Evolutionary conservation across 2,329 filamentous ascomycete genomes (phyloP), one percentile per base, ranked within the genome.

Genomic region (Xylariaceae sp.): DNA sequence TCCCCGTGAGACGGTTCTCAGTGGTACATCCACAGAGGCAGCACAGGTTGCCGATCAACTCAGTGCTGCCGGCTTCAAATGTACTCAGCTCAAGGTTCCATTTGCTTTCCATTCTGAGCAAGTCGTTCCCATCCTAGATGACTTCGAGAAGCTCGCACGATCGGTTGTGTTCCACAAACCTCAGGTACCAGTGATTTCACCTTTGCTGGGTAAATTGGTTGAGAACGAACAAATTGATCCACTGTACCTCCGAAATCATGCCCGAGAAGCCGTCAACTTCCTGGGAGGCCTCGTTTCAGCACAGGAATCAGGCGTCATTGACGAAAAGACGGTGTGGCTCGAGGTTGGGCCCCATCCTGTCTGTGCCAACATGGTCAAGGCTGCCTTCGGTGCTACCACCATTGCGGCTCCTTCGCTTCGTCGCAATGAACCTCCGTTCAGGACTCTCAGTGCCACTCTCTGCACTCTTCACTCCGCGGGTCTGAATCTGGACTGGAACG

Each of bases 291-390:
- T 90, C 1, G 69, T 78, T 12, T 73, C 74, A 36, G 83, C 81
- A 7, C 76, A 82, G 60, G 71, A 78, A 44, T 71, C 75, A n/a
- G 78, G 77, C 52, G 66, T 77, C 14, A 80, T 87, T 42, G 76
- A 85, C 54, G 80, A 83, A 55, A 81, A 83, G 68, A 86, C 84
- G 6, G 75, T 83, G 30, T 89, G 82, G 80, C 71, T 90, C 48
- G 87, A 90, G 65, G 71, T 90, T 55, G 87, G 87, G n/a, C 85
- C 86, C 35, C 83, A 89, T 60, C 85, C 86, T 0, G 79, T 89
- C 12, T 86, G 81, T 66, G 76, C 77, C 40, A 78, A 78, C 51
- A 83, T 90, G 76, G 77, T 89, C 56, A 86, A 85, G 71, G 77
- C 80, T 14, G 81, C 78, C 5, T 75, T 87, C 47, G 78, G 77